Evolutionary conservation across 768 basidiomycete genomes (phyloP), one percentile per base, ranked within the genome.

Genomic region (Nevesoporus exiguus): DNA sequence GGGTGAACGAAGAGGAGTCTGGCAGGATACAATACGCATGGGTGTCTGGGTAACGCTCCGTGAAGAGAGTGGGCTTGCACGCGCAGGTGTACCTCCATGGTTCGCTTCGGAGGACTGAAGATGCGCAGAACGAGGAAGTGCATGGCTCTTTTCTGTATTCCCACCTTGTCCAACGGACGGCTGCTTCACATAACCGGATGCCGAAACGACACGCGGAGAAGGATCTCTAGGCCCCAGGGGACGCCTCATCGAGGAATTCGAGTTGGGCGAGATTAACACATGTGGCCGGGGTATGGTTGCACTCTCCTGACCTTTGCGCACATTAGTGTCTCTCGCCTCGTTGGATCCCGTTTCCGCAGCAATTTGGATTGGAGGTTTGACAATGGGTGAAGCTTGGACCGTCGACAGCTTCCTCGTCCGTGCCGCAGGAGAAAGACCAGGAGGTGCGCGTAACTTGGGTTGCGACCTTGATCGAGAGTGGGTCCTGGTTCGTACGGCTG

Each of bases 391-490:
- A 27, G 55, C 68, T 36, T 70, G 68, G 21, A 69, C 68, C 3
- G 61, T 71, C 0, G 68, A 69, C 30, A 71, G 37, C 41, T 65
- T 62, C 58, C 69, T 61, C 11, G 59, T 58, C 36, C 45, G 60
- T 33, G 37, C 40, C 0, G n/a, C 51, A 17, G 54, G 43, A 11
- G 55, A 39, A 10, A 52, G 39, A 29, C 37, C 57, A 24, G 52
- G 34, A 4, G 61, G 52, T n/a, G 50, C 19, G 3, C 51, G 57
- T 24, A 73, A 52, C 59, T 67, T 74, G 3, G 74, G 72, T 49
- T 76, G 74, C 3, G 74, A 76, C 46, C 51, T 59, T 5, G 73
- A 71, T 21, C 71, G 65, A 25, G 66, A 59, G 13, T 70, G 60
- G 4, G 47, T 54, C 21, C 61, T 55, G 2, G 52, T 14, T 19